Evolutionary conservation across 768 basidiomycete genomes (phyloP), one percentile per base, ranked within the genome.

Genomic region (Russula sp.): DNA sequence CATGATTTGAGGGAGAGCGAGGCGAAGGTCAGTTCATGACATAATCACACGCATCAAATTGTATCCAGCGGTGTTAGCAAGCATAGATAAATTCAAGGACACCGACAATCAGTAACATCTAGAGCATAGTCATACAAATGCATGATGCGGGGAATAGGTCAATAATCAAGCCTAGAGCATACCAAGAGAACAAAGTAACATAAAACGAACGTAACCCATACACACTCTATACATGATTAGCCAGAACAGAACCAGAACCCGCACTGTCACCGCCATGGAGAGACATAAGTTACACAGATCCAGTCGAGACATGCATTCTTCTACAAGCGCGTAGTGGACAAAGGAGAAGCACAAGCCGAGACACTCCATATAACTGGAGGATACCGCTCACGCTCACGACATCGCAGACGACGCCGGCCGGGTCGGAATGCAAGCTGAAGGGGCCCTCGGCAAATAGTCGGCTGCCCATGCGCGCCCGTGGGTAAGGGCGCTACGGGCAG

Each of bases 241-340:
- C 45, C 45, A 25, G 13, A 13, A 46, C 22, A 46, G 13, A 29
- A 29, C 25, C 2, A 45, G n/a, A 46, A 46, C 34, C 56, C 41
- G 38, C 60, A 18, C 8, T 38, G 38, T 47, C 48, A 41, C 55
- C 42, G 18, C 48, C 48, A 38, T 51, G 34, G 22, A 39, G 34
- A 47, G 16, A 38, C 56, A 63, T 63, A 63, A 63, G 53, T 47
- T 58, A 63, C 61, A 51, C 45, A 13, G 46, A 42, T 32, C 56
- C 16, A 29, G 7, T 43, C 36, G 11, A 32, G 46, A 9, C 56
- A 46, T 53, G 13, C 50, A 52, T 57, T 50, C 50, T 20, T 55
- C 38, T 35, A 42, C 32, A 61, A 36, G 41, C 43, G 36, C 45
- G 36, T 18, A 25, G 22, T 20, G 20, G 42, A 7, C 38, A 29